Conservation (phyloP, 75 land plant genomes). For the Picea sitchensis region DNA sequence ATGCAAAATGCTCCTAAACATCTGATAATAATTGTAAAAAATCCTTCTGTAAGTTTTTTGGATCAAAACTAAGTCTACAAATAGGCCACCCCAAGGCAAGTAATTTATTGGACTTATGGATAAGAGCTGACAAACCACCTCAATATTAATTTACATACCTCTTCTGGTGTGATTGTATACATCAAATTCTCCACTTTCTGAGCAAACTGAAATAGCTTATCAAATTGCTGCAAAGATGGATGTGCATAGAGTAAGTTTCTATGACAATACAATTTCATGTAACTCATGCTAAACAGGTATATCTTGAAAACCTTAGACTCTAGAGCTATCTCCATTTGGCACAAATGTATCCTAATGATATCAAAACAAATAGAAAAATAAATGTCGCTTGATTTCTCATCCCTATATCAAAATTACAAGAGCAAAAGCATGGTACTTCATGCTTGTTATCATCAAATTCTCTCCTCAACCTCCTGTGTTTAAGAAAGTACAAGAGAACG, state of each 20-base stretch:
- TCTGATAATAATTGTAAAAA: background rate
- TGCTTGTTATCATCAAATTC: background rate
- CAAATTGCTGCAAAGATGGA: conserved; percentile 79
- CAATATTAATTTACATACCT: conserved; percentile 41
- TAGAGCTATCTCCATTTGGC: background rate
- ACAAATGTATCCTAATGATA: background rate
- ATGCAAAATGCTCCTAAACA: background rate
- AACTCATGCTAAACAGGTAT: background rate
- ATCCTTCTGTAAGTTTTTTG: no score
- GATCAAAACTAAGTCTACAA: no score
- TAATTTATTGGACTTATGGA: background rate
- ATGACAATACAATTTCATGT: background rate
- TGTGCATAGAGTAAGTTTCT: background rate
- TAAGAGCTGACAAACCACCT: background rate
- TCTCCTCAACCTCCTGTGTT: background rate
- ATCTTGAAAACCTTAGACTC: background rate
- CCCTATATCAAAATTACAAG: background rate
- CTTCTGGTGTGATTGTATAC: conserved; percentile 87
- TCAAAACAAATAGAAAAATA: background rate
- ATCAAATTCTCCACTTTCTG: conserved; percentile 80
- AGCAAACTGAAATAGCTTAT: conserved; percentile 90
- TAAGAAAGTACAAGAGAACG: conserved; percentile 20
- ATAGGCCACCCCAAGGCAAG: background rate
- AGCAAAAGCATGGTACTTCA: background rate
- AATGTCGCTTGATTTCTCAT: background rate